Evolutionary conservation across 192 early-diverging fungal genomes (phyloP).

Genomic region (Rhizophagus prolifer): DNA sequence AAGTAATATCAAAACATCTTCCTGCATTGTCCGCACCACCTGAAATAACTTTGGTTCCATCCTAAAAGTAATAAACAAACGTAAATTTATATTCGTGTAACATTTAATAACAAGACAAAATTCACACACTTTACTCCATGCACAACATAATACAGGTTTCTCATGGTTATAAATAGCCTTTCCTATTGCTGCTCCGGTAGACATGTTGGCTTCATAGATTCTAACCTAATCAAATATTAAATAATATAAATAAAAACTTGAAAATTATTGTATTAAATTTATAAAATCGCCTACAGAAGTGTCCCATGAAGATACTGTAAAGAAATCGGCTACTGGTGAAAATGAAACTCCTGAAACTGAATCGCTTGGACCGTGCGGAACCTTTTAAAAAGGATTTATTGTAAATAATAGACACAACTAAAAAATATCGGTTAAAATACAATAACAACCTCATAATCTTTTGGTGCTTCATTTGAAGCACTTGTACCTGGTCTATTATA

Average conservation of each 20-base stretch:
- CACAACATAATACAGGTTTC: constrained; percentile 76
- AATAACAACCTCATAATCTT: constrained; percentile 12
- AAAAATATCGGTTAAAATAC: background rate
- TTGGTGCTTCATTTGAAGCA: constrained; percentile 9
- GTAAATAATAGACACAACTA: background rate
- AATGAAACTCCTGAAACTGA: constrained; percentile 79
- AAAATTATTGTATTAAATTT: background rate
- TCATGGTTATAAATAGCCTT: constrained; percentile 83
- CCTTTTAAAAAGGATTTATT: constrained; percentile 30
- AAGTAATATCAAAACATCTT: constrained; percentile 79
- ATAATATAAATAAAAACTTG: background rate
- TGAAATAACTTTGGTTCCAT: constrained; percentile 86
- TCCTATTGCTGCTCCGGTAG: constrained; percentile 64
- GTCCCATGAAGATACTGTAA: constrained; percentile 92
- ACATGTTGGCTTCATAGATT: constrained; percentile 84
- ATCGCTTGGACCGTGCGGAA: constrained; percentile 70
- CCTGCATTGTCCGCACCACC: constrained; percentile 90
- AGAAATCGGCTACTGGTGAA: constrained; percentile 76
- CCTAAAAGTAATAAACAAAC: constrained; percentile 51
- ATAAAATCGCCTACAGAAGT: constrained; percentile 53
- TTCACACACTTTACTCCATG: constrained; percentile 77
- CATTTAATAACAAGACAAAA: background rate
- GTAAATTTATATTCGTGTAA: background rate
- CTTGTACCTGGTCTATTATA: background rate
- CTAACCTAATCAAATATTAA: constrained; percentile 57